Percentiles rank a stretch among this genome's conserved stretches.
These are phyloP conservation scores for Cucumis variabilis DNA, from an alignment of 331 rosid genomes.

Conservation along the genomic window DNA sequence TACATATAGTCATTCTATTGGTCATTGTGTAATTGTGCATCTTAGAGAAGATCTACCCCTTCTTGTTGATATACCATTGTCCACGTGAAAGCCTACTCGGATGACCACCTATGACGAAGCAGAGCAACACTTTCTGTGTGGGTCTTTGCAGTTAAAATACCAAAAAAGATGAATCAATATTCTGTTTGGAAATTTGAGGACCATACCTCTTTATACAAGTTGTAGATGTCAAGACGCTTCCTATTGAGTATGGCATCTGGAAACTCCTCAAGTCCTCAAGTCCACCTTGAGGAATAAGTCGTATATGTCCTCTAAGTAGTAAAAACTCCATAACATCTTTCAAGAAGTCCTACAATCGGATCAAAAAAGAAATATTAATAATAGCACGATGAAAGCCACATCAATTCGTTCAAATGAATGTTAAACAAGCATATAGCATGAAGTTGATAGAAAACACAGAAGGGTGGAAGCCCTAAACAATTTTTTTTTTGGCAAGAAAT, in stretches of 20 bases:
- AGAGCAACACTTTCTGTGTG: slow-evolving; percentile 37
- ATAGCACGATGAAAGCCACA: not conserved
- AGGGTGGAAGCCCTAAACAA: too few relatives aligned
- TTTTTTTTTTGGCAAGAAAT: too few relatives aligned
- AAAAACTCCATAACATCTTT: slow-evolving; percentile 98
- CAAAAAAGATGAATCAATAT: not conserved
- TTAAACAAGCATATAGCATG: not conserved
- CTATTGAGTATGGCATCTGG: slow-evolving; percentile 99
- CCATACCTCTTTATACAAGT: slow-evolving; percentile 93
- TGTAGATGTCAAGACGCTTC: slow-evolving; percentile 96
- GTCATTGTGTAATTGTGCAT: slow-evolving; percentile 98
- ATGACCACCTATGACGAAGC: slow-evolving; percentile 78
- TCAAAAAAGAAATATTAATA: not conserved
- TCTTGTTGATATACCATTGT: slow-evolving; percentile 99
- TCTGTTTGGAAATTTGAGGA: slow-evolving; percentile 10
- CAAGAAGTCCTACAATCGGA: slow-evolving; percentile 73
- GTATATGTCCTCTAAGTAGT: slow-evolving; percentile 85
- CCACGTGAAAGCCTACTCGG: slow-evolving; percentile 99
- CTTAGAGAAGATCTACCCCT: slow-evolving; percentile 99
- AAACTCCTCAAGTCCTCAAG: slow-evolving; percentile 45
- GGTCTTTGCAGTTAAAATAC: not conserved
- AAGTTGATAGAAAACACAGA: not conserved
- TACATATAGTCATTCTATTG: slow-evolving; percentile 96
- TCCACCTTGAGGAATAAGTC: slow-evolving; percentile 97
- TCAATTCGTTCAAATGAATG: not conserved